These are phyloP conservation scores for Serendipita vermifera DNA, from an alignment of 768 basidiomycete genomes.

Conservation along the genomic window DNA sequence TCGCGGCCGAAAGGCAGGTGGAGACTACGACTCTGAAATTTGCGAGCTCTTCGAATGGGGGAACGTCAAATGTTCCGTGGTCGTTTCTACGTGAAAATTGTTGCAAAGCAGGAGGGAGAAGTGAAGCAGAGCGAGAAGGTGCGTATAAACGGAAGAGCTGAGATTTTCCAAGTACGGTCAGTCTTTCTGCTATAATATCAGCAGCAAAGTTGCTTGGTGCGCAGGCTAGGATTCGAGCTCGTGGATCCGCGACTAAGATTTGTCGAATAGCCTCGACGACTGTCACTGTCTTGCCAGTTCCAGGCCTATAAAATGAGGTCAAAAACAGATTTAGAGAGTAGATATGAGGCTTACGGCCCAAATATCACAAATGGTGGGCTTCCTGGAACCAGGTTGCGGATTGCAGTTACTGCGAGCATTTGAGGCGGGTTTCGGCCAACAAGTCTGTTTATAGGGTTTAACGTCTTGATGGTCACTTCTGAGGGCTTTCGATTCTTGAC, in stretches of 20 bases:
- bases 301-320: conserved; percentile 31
- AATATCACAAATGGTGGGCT: conserved; percentile 46
- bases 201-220: conserved; percentile 59
- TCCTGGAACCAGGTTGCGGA: conserved; percentile 32
- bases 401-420: conserved; percentile 35
- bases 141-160: conserved; percentile 45
- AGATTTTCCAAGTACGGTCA: conserved; percentile 20
- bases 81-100: conserved; percentile 29
- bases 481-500: conserved; percentile 16
- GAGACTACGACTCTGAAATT: conserved; percentile 41
- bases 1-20: conserved; percentile 43
- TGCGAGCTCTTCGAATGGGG: conserved; percentile 27
- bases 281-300: conserved; percentile 57
- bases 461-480: conserved; percentile 10
- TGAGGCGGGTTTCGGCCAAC: conserved; percentile 38
- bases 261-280: conserved; percentile 51
- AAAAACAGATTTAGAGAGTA: not conserved
- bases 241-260: conserved; percentile 30
- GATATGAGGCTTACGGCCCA: conserved; percentile 39
- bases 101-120: conserved; percentile 28
- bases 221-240: conserved; percentile 43
- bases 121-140: conserved; percentile 28
- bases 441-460: conserved; percentile 28
- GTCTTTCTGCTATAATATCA: conserved; percentile 40
- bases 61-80: conserved; percentile 34